phyloP scores from a whole-genome alignment of 139 green algal genomes.

The Dunaliella sp. region DNA sequence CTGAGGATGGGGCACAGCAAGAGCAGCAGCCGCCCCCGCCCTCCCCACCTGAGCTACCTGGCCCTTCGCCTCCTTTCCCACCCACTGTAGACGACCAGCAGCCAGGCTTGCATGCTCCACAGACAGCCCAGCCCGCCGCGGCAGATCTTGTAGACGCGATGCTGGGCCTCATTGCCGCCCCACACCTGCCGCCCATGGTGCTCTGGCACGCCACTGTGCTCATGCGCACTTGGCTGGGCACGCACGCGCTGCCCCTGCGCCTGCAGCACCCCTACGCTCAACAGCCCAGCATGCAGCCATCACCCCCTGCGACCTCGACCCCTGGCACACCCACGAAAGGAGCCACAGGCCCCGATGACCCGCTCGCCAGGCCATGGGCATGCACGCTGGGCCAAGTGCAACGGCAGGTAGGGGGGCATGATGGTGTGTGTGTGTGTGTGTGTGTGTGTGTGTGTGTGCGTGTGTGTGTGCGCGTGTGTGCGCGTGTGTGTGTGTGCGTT shows the following conservation, averaged over 20 bases:
- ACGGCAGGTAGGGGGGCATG: not conserved
- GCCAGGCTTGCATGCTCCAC: too few species aligned
- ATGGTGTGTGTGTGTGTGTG: too few species aligned
- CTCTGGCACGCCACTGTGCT: not conserved
- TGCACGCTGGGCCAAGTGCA: constrained; percentile 9
- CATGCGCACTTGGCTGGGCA: not conserved
- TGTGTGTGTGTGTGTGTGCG: too few species aligned
- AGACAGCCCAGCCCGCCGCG: not conserved
- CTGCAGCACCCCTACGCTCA: constrained; percentile 19
- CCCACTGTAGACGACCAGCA: too few species aligned
- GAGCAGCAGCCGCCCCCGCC: too few species aligned
- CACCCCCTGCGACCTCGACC: not conserved
- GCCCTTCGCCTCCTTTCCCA: not conserved
- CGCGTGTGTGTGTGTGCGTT: too few species aligned
- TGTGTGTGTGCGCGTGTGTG: too few species aligned
- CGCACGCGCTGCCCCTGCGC: constrained; percentile 4
- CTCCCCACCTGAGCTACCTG: not conserved
- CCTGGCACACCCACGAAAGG: too few species aligned
- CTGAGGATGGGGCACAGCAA: too few species aligned
- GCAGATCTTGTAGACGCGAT: not conserved
- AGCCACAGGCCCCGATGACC: not conserved
- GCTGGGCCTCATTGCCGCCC: not conserved
- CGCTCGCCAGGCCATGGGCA: constrained; percentile 3
- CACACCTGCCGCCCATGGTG: not conserved
- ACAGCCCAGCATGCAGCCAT: not conserved